Evolutionary conservation across 495 filamentous ascomycete species (phyloP), one percentile per base, ranked within the genome.

Genomic region (Copromyces sp.): DNA sequence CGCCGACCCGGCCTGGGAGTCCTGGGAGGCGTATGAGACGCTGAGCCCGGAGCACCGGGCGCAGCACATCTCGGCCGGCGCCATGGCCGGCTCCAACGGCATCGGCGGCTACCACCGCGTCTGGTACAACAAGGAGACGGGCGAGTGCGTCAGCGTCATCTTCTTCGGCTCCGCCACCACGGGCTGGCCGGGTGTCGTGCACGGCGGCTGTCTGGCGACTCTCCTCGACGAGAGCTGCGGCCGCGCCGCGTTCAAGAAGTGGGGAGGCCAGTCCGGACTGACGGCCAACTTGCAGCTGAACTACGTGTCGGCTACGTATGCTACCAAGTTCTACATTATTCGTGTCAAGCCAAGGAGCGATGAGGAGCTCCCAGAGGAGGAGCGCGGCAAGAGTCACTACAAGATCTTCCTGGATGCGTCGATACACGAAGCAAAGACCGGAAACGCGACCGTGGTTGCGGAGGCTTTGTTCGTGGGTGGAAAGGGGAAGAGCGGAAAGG

Each of bases 141-240:
- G 84, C 38, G 83, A 86, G 75, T 69, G 82, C 11, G 71, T 85
- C 6, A 79, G 73, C 17, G 82, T 95, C 17, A 82, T 94, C 20
- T 91, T 82, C 78, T 86, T 95, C 47, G 93, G 93, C 39, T 65
- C 78, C 1, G 87, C 83, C 16, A 77, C 90, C 29, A 82, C 88
- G 40, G 92, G 93, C 3, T 94, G 91, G 91, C 92, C 92, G n/a
- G 87, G 86, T 3, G 82, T 93, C 29, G 88, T 91, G 69, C 93
- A 96, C 81, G 93, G 93, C 20, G 93, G 93, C 20, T 84, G 86
- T 3, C 83, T 93, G 44, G 92, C 89, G 4, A 94, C 91, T 0
- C 77, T 94, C 9, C 79, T 94, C 40, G 91, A 93, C 78, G 93
- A 96, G 81, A 83, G 81, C 17, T 81, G 89, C 70, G 88, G 85